Percentiles rank a stretch among this genome's conserved stretches.
These are phyloP conservation scores for Penicillium daleae DNA, from an alignment of 495 filamentous ascomycete species.

Conservation along the genomic window DNA sequence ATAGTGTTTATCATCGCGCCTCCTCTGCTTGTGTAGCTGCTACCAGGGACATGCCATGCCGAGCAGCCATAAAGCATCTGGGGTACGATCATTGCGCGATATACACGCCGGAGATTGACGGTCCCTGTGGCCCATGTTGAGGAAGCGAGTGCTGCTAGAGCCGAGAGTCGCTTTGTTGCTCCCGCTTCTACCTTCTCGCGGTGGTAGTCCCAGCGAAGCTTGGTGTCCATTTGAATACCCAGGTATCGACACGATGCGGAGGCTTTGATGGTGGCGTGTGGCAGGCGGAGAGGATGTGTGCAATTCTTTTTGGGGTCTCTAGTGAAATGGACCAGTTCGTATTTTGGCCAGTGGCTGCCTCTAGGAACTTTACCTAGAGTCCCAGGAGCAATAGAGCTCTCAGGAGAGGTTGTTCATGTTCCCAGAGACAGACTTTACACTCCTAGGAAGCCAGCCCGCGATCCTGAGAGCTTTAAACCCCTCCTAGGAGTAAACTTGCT, in stretches of 20 bases:
- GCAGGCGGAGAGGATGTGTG: too few species aligned
- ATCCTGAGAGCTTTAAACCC: constrained; percentile 1
- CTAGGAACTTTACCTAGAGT: background rate
- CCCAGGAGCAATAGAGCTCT: background rate
- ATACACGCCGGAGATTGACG: constrained; percentile 1
- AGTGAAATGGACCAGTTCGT: background rate
- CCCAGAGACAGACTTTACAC: constrained; percentile 1
- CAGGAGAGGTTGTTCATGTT: background rate
- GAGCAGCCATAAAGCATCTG: constrained; percentile 10
- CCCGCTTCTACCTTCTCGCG: background rate
- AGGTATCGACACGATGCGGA: background rate
- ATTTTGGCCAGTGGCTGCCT: background rate
- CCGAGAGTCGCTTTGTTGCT: background rate
- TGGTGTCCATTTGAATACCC: background rate
- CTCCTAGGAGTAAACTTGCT: background rate
- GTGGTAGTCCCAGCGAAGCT: constrained; percentile 2
- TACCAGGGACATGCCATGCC: constrained; percentile 9
- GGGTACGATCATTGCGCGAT: constrained; percentile 5
- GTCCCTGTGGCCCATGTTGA: background rate
- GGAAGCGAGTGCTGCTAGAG: constrained; percentile 1
- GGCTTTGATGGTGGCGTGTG: background rate
- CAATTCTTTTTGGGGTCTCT: too few species aligned
- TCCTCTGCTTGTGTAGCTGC: constrained; percentile 9
- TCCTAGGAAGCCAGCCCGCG: background rate
- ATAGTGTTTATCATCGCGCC: too few species aligned